phyloP scores from a whole-genome alignment of 2,329 filamentous ascomycete genomes.

The Pseudophaeomoniella oleicola region DNA sequence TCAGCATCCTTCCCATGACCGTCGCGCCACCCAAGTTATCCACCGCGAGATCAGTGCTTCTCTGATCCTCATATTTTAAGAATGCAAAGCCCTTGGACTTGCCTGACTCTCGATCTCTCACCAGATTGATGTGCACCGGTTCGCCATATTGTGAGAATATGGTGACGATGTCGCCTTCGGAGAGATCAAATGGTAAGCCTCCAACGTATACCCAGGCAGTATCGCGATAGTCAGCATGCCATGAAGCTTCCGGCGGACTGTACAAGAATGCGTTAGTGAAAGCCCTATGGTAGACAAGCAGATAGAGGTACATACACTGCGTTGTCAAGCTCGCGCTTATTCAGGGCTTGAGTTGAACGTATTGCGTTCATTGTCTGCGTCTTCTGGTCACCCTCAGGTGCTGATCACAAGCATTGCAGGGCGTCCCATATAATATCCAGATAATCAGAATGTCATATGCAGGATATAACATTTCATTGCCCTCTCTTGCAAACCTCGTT shows the following conservation, averaged over 20 bases:
- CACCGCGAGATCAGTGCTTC: constrained; percentile 87
- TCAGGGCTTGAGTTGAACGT: constrained; percentile 79
- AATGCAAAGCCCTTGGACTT: constrained; percentile 92
- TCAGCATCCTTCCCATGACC: constrained; percentile 63
- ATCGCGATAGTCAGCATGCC: constrained; percentile 95
- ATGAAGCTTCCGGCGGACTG: constrained; percentile 68
- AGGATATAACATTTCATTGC: too few species aligned
- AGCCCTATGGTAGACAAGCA: constrained; percentile 14
- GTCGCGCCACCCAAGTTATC: constrained; percentile 86
- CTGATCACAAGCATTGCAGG: too few species aligned
- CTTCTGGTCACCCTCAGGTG: too few species aligned
- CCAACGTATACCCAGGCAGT: constrained; percentile 96
- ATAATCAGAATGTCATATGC: too few species aligned
- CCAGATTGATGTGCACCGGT: constrained; percentile 81
- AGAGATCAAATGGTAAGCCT: constrained; percentile 79
- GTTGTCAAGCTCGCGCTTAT: constrained; percentile 85
- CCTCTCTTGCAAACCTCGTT: too few species aligned
- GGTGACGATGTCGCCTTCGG: constrained; percentile 87
- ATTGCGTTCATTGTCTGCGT: constrained; percentile 94
- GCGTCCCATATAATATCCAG: too few species aligned
- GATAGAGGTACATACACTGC: constrained; percentile 35
- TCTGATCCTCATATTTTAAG: constrained; percentile 95
- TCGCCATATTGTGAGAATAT: constrained; percentile 97
- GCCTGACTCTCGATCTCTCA: constrained; percentile 88
- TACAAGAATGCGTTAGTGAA: constrained; percentile 4